Conservation (phyloP, 1,284 basidiomycete species). For the Boletus smithii region DNA sequence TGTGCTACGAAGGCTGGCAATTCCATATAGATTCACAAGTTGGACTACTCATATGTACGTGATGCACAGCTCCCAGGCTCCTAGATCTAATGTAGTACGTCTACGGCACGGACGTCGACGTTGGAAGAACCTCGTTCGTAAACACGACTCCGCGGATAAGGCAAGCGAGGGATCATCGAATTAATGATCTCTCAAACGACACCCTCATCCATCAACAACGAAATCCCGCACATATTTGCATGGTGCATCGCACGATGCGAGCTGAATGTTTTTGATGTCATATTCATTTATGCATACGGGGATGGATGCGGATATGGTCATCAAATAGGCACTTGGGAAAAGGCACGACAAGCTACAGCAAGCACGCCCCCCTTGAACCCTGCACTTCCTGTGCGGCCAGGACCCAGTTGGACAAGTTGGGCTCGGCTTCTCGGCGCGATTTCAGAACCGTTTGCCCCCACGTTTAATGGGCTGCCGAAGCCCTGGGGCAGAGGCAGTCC, state of each 20-base stretch:
- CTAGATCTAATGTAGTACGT: slow-evolving; percentile 1
- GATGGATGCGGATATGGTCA: background rate
- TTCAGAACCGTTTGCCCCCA: slow-evolving; percentile 66
- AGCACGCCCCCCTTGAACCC: slow-evolving; percentile 13
- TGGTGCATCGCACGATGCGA: background rate
- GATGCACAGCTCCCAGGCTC: background rate
- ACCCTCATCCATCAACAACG: background rate
- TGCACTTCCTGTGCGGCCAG: slow-evolving; percentile 2
- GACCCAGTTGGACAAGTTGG: background rate
- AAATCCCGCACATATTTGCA: background rate
- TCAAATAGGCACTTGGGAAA: slow-evolving; percentile 13
- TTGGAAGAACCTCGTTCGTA: slow-evolving; percentile 8
- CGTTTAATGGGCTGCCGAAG: slow-evolving; percentile 70
- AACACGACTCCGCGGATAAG: slow-evolving; percentile 7
- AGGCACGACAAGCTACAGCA: background rate
- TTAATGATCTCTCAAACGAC: too few species aligned
- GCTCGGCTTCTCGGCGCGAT: slow-evolving; percentile 3
- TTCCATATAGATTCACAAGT: too few species aligned
- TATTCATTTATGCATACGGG: slow-evolving; percentile 7
- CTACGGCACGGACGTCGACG: slow-evolving; percentile 1
- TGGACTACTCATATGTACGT: background rate
- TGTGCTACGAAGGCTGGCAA: too few species aligned
- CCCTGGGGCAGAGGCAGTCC: slow-evolving; percentile 39
- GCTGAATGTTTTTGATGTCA: background rate
- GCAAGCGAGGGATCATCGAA: background rate